Percentiles rank a stretch among this genome's conserved stretches.
Evolutionary conservation across 1,284 basidiomycete genomes (phyloP).

Genomic region (Malassezia equina): DNA sequence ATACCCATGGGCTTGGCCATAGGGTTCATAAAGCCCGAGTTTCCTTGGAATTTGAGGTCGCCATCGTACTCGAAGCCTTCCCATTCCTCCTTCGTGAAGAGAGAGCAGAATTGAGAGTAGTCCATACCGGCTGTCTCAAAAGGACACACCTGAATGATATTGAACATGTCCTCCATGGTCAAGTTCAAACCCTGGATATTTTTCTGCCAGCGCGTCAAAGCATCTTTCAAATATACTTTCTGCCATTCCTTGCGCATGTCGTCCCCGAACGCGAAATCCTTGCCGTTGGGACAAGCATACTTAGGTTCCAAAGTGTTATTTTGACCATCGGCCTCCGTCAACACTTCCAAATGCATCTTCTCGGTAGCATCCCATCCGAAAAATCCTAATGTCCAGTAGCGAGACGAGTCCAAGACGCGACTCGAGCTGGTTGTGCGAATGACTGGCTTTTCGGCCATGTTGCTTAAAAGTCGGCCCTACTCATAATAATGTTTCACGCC

Average conservation of each 20-base stretch:
- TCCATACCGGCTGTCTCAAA: constrained; percentile 37
- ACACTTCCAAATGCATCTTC: constrained; percentile 37
- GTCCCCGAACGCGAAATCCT: constrained; percentile 56
- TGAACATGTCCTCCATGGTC: constrained; percentile 36
- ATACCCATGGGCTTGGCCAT: constrained; percentile 68
- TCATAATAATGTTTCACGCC: constrained; percentile 39
- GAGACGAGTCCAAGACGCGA: constrained; percentile 76
- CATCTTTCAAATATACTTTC: constrained; percentile 33
- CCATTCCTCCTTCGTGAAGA: constrained; percentile 83
- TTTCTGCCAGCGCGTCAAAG: constrained; percentile 29
- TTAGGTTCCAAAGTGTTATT: constrained; percentile 72
- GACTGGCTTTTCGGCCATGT: constrained; percentile 31
- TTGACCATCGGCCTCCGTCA: constrained; percentile 30
- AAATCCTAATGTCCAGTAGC: constrained; percentile 53
- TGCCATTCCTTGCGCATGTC: constrained; percentile 49
- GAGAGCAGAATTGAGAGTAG: constrained; percentile 60
- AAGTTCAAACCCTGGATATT: constrained; percentile 48
- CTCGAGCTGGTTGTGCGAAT: constrained; percentile 51
- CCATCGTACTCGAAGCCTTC: constrained; percentile 65
- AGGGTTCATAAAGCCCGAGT: constrained; percentile 69
- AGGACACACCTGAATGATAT: constrained; percentile 48
- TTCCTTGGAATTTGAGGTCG: constrained; percentile 40
- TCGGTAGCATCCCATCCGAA: constrained; percentile 28
- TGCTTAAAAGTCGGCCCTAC: constrained; percentile 41
- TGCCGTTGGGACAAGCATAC: constrained; percentile 54